phyloP scores from a whole-genome alignment of 108 stramenopile genomes.

The Conticribra weissflogii region DNA sequence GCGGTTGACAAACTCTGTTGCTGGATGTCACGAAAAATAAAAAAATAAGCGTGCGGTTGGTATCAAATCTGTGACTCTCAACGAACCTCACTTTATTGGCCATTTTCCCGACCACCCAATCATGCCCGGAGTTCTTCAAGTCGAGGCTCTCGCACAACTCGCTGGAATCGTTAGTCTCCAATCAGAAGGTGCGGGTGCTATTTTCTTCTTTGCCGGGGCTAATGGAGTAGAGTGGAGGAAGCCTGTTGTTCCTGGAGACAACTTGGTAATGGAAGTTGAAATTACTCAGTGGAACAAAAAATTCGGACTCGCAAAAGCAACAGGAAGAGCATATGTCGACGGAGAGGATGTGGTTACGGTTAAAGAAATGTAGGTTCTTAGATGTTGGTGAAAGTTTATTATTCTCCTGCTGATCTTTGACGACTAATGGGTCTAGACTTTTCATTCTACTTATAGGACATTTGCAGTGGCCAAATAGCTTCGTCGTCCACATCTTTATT shows the following conservation, averaged over 20 bases:
- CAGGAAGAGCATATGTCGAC: constrained; percentile 86
- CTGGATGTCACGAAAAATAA: too few species aligned
- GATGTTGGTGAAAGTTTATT: too few species aligned
- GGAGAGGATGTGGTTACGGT: constrained; percentile 85
- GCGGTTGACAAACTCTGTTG: too few species aligned
- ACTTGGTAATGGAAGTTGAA: constrained; percentile 96
- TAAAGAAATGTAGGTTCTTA: constrained; percentile 74
- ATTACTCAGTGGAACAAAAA: constrained; percentile 85
- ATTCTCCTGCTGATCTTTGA: too few species aligned
- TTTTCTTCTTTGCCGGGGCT: constrained; percentile 98
- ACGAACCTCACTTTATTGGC: constrained; percentile 98
- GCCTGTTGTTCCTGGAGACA: constrained; percentile 96
- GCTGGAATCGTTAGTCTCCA: constrained; percentile 93
- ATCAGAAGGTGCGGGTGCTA: constrained; percentile 86
- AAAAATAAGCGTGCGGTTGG: constrained; percentile 93
- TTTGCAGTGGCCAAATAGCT: too few species aligned
- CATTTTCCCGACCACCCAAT: constrained; percentile 97
- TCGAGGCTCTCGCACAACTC: constrained; percentile 98
- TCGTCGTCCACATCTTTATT: too few species aligned
- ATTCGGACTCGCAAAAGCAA: constrained; percentile 89
- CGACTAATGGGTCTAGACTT: too few species aligned
- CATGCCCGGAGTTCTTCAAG: constrained; percentile 97
- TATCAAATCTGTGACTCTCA: constrained; percentile 93
- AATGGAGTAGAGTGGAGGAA: constrained; percentile 97
- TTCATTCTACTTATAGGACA: too few species aligned